phyloP scores from a whole-genome alignment of 805 yeast genomes.

The Zygoascus tannicola region DNA sequence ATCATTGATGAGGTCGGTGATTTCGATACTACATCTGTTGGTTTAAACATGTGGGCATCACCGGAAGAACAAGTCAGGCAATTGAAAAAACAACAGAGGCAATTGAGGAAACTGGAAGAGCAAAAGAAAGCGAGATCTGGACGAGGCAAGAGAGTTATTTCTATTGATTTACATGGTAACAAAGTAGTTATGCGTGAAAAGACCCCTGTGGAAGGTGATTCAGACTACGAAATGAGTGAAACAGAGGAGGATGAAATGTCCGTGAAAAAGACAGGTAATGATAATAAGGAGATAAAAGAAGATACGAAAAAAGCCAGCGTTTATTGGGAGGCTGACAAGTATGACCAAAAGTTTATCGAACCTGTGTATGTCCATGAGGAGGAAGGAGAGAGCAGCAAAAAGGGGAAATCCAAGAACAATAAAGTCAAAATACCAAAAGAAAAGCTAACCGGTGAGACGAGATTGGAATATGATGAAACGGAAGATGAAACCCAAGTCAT shows the following conservation, averaged over 20 bases:
- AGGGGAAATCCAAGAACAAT: not conserved
- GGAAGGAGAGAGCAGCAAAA: not conserved
- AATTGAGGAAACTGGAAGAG: conserved; percentile 53
- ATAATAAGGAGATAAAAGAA: conserved; percentile 4
- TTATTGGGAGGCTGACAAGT: conserved; percentile 13
- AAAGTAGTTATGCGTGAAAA: conserved; percentile 39
- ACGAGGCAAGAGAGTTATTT: conserved; percentile 63
- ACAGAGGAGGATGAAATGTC: conserved; percentile 12
- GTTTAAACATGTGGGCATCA: conserved; percentile 64
- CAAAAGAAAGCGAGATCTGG: conserved; percentile 54
- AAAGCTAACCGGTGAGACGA: not conserved
- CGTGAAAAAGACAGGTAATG: conserved; percentile 1
- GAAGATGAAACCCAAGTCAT: conserved; percentile 1
- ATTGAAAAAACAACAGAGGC: conserved; percentile 76
- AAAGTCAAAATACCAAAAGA: not conserved
- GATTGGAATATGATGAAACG: conserved; percentile 6
- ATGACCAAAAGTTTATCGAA: conserved; percentile 15
- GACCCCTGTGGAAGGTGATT: conserved; percentile 7
- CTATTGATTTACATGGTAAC: conserved; percentile 72
- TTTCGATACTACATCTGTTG: conserved; percentile 53
- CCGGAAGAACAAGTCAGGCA: conserved; percentile 82
- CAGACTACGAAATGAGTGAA: conserved; percentile 11
- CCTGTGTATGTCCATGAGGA: conserved; percentile 9
- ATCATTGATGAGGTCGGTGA: conserved; percentile 93
- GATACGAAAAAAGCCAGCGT: not conserved